A percentile compares a stretch with the other conserved stretches of the same genome.
These are phyloP conservation scores for Tylopilus subfusipes DNA, from an alignment of 768 basidiomycete genomes.

Conservation along the genomic window DNA sequence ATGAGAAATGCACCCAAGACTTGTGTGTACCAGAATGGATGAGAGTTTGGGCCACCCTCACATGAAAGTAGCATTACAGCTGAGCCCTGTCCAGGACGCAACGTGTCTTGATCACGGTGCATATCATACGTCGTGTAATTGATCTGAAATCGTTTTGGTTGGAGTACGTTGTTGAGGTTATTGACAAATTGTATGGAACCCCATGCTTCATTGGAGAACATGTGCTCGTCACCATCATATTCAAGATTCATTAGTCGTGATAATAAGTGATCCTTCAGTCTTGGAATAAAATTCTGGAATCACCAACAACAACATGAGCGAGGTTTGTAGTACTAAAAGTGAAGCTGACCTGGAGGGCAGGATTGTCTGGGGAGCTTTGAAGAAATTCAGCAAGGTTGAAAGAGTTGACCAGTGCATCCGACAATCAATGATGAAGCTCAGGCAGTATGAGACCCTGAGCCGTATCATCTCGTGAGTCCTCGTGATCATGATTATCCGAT, in stretches of 20 bases:
- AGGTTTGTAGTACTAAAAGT: no score
- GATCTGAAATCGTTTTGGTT: background rate
- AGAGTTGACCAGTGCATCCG: background rate
- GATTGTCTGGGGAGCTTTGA: background rate
- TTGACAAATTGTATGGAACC: background rate
- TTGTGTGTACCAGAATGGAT: slow-evolving; percentile 24
- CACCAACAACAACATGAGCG: no score
- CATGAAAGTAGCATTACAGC: slow-evolving; percentile 20
- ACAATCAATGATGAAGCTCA: background rate
- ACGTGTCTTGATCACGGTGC: background rate
- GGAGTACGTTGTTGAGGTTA: background rate
- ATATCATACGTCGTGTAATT: background rate
- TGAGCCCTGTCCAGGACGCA: slow-evolving; percentile 16
- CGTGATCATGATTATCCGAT: background rate
- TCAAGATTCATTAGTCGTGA: background rate
- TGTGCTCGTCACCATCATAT: background rate
- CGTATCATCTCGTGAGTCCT: no score
- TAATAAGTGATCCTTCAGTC: background rate
- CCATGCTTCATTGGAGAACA: no score
- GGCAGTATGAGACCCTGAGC: no score
- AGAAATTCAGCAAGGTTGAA: background rate
- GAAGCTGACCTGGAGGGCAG: background rate
- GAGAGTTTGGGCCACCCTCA: slow-evolving; percentile 7
- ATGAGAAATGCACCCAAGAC: slow-evolving; percentile 23
- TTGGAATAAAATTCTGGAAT: background rate